Conservation (phyloP, 2,329 filamentous ascomycete species). For the Arthrobotrys megalospora region DNA sequence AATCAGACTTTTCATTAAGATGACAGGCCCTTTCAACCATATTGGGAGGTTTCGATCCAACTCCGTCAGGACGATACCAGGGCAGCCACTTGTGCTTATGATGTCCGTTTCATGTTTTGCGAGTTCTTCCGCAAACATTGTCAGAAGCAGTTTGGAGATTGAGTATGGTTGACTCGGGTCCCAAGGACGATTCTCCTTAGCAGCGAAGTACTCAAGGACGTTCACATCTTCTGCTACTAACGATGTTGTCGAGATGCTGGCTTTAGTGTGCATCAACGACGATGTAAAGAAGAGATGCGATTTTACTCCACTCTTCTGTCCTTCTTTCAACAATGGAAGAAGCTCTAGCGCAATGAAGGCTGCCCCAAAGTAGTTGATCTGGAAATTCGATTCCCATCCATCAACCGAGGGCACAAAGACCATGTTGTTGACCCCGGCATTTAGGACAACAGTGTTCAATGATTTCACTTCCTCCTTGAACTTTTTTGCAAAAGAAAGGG, state of each 20-base stretch:
- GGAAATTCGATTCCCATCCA: slow-evolving; percentile 72
- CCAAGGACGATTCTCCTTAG: slow-evolving; percentile 5
- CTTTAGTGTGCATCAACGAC: slow-evolving; percentile 20
- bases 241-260: background rate
- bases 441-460: slow-evolving; percentile 29
- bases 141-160: slow-evolving; percentile 31
- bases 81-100: slow-evolving; percentile 29
- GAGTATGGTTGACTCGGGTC: slow-evolving; percentile 43
- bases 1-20: slow-evolving; percentile 29
- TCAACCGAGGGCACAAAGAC: slow-evolving; percentile 63
- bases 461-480: slow-evolving; percentile 26
- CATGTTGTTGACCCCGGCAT: slow-evolving; percentile 35
- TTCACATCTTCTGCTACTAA: slow-evolving; percentile 23
- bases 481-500: slow-evolving; percentile 17
- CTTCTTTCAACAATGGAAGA: slow-evolving; percentile 66
- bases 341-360: slow-evolving; percentile 72
- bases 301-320: slow-evolving; percentile 17
- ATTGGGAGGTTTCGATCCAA: slow-evolving; percentile 33
- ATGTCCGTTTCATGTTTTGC: slow-evolving; percentile 27
- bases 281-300: slow-evolving; percentile 35
- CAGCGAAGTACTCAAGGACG: slow-evolving; percentile 30
- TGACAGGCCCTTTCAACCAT: slow-evolving; percentile 26
- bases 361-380: slow-evolving; percentile 74
- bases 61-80: slow-evolving; percentile 39
- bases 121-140: slow-evolving; percentile 30